Base-by-base conservation (phyloP, 192 early-diverging fungal species). In the Rhizophagus clarus region DNA sequence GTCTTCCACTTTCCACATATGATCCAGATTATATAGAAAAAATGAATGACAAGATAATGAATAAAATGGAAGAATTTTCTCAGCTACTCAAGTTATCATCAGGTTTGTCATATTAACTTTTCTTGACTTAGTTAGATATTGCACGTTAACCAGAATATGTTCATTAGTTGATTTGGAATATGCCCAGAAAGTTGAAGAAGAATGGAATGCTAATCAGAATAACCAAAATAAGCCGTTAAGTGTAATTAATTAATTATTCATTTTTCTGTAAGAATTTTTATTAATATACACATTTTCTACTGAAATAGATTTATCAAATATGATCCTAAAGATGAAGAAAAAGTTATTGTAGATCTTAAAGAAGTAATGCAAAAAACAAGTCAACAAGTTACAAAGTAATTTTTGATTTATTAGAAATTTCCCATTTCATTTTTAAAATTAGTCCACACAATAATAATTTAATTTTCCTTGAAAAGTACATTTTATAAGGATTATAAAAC, bases 331-430 rank as follows among this genome's bases (percentile, higher is more conserved):
- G 51, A 56, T 56, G 51, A 56, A 7, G 51, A 56, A 56, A 56
- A 20, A 56, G n/a, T 56, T 22, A 70, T 37, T 29, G 42, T 72
- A 17, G 34, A 72, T 20, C 45, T 49, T 51, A 51, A 29, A 49
- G 71, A 72, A 51, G 22, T 12, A 7, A 49, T 47, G 42, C 40
- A 72, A 47, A 72, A 72, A 29, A 49, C 15, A 15, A 15, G 71
- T 31, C 71, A 72, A 72, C 42, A 49, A 72, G 42, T 29, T 37
- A 20, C 45, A 51, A 72, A 56, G 71, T 72, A 40, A n/a, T 70
- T 37, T n/a, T 70, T 20, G n/a, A 6, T 40, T 70, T 14, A 40
- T 49, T 28, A 29, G 15, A 8, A 37, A 8, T 24, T 49, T 49
- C 11, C 9, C 7, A 45, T 49, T 72, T 10, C 7, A 10, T 10